Percentiles rank a stretch among this genome's conserved stretches.
Conservation (phyloP, 805 yeast species). For the Hanseniaspora nectarophila region DNA sequence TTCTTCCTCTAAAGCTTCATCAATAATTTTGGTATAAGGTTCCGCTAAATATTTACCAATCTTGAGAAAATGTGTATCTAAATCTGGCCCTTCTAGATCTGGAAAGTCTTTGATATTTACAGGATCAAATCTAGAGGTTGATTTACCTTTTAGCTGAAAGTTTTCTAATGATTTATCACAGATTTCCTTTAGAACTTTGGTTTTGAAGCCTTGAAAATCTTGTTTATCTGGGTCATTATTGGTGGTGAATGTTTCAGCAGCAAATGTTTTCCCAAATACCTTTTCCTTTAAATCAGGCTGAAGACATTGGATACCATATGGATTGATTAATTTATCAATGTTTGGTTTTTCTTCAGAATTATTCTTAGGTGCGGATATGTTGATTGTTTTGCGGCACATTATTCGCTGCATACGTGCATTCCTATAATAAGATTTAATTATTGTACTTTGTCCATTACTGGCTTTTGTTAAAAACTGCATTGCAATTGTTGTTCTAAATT, state of each 20-base stretch:
- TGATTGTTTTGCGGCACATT: too few relatives aligned
- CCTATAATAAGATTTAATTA: background rate
- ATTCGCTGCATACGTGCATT: background rate
- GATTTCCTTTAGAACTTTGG: constrained; percentile 26
- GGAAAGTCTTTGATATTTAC: constrained; percentile 50
- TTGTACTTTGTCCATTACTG: background rate
- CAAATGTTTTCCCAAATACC: constrained; percentile 34
- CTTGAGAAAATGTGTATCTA: constrained; percentile 77
- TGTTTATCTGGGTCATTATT: constrained; percentile 20
- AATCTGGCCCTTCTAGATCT: constrained; percentile 49
- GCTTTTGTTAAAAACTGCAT: background rate
- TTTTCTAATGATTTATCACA: constrained; percentile 47
- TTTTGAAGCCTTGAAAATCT: constrained; percentile 27
- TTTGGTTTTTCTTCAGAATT: background rate
- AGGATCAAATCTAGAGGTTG: constrained; percentile 51
- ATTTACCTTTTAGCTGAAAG: constrained; percentile 64
- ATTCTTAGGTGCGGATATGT: too few relatives aligned
- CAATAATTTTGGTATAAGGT: constrained; percentile 34
- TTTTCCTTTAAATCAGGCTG: constrained; percentile 47
- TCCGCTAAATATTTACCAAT: constrained; percentile 49
- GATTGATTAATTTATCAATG: constrained; percentile 35
- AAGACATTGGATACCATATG: constrained; percentile 70
- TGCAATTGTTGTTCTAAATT: too few relatives aligned
- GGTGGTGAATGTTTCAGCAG: constrained; percentile 20
- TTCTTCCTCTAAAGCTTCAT: background rate